Conservation (phyloP, 2,329 filamentous ascomycete genomes). For the Apiospora phragmitis region DNA sequence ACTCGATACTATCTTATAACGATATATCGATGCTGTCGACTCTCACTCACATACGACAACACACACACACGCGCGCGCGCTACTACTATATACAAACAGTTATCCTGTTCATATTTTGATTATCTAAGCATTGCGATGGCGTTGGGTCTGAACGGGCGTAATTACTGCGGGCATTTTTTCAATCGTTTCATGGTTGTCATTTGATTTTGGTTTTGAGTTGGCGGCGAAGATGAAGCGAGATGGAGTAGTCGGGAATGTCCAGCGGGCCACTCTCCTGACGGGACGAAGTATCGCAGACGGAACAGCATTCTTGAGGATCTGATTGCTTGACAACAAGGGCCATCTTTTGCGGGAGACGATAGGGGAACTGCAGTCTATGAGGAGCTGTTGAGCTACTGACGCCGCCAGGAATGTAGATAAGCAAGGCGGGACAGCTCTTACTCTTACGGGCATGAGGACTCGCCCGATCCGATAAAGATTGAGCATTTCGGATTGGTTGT, state of each 20-base stretch:
- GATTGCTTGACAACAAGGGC: background rate
- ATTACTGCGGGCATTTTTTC: background rate
- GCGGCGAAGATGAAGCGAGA: background rate
- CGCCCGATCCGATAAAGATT: background rate
- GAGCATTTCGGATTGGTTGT: background rate
- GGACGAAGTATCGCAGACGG: background rate
- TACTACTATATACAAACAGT: background rate
- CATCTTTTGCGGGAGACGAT: background rate
- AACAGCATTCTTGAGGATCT: background rate
- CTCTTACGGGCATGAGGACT: background rate
- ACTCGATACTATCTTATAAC: background rate
- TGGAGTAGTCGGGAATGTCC: background rate
- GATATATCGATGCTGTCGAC: background rate
- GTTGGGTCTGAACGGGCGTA: background rate
- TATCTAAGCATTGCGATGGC: background rate
- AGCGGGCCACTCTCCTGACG: background rate
- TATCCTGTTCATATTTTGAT: background rate
- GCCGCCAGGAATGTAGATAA: background rate
- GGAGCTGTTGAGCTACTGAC: background rate
- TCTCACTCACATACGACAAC: background rate
- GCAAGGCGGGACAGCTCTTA: background rate
- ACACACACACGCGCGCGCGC: background rate
- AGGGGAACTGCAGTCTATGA: background rate
- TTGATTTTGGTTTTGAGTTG: background rate
- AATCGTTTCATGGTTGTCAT: background rate